Conservation (phyloP, 306 rosid genomes). For the Boehmeria nivea region DNA sequence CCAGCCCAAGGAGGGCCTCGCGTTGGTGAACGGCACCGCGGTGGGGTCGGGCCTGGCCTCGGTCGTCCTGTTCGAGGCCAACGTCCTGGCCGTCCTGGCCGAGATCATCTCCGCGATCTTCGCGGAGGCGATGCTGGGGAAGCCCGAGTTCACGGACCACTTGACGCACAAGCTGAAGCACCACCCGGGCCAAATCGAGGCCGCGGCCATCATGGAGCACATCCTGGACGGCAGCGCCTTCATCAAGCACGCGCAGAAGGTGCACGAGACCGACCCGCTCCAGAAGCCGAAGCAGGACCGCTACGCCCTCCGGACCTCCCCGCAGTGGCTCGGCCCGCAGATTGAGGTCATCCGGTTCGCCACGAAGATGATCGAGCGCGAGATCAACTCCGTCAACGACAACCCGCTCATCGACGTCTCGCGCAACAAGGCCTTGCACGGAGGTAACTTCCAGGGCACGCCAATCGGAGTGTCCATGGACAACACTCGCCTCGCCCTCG, state of each 20-base stretch:
- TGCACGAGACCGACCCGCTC: constrained; percentile 73
- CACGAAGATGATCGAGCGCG: constrained; percentile 86
- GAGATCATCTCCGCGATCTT: constrained; percentile 69
- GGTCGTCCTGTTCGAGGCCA: constrained; percentile 70
- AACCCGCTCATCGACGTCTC: constrained; percentile 90
- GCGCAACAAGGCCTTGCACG: constrained; percentile 80
- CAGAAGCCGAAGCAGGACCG: constrained; percentile 92
- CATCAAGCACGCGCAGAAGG: constrained; percentile 57
- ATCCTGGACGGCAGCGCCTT: constrained; percentile 75
- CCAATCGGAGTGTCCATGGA: constrained; percentile 98
- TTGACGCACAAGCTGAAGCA: constrained; percentile 82
- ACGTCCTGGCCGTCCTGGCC: constrained; percentile 49
- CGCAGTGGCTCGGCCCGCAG: constrained; percentile 93
- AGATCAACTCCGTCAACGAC: constrained; percentile 88
- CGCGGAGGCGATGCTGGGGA: constrained; percentile 90
- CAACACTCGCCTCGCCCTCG: constrained; percentile 73
- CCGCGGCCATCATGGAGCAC: constrained; percentile 96
- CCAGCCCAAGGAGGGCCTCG: constrained; percentile 88
- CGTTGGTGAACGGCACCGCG: constrained; percentile 87
- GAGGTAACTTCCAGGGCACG: constrained; percentile 92
- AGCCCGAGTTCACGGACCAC: constrained; percentile 81
- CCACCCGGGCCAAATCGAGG: constrained; percentile 98
- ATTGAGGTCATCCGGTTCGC: constrained; percentile 76
- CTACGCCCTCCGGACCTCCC: constrained; percentile 84
- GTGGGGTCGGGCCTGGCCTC: constrained; percentile 93